Conservation (phyloP, 2,329 filamentous ascomycete genomes). For the Trichoderma sp. region DNA sequence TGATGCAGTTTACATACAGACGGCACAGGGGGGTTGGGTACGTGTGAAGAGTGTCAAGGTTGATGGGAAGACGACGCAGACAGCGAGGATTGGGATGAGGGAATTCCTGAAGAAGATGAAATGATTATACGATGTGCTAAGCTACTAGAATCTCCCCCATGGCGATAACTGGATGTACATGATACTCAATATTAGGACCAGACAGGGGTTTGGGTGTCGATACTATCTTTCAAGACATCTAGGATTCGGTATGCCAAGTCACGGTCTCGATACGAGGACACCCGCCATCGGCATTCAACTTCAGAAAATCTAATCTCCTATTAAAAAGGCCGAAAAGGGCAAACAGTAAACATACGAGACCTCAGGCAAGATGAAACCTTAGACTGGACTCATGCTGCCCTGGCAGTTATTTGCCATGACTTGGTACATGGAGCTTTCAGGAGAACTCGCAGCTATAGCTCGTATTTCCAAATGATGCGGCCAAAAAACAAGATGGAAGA, state of each 20-base stretch:
- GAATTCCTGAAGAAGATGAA: conserved; percentile 8
- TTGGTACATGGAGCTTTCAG: not conserved
- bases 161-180: not conserved
- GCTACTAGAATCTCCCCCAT: not conserved
- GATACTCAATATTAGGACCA: not conserved
- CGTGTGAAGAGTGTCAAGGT: conserved; percentile 34
- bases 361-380: not conserved
- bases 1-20: conserved; percentile 27
- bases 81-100: conserved; percentile 28
- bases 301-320: not conserved
- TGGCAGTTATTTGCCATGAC: not conserved
- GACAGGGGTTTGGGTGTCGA: not conserved
- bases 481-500: not conserved
- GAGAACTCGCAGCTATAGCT: not conserved
- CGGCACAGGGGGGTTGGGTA: conserved; percentile 26
- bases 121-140: not conserved
- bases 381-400: not conserved
- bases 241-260: not conserved
- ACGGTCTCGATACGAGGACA: not conserved
- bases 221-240: not conserved
- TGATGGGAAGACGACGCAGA: conserved; percentile 33
- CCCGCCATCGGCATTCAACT: not conserved
- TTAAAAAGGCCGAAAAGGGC: not conserved
- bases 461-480: not conserved
- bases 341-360: not conserved